Evolutionary conservation across 2,329 filamentous ascomycete genomes (phyloP).

Genomic region (Blastomyces gilchristii): DNA sequence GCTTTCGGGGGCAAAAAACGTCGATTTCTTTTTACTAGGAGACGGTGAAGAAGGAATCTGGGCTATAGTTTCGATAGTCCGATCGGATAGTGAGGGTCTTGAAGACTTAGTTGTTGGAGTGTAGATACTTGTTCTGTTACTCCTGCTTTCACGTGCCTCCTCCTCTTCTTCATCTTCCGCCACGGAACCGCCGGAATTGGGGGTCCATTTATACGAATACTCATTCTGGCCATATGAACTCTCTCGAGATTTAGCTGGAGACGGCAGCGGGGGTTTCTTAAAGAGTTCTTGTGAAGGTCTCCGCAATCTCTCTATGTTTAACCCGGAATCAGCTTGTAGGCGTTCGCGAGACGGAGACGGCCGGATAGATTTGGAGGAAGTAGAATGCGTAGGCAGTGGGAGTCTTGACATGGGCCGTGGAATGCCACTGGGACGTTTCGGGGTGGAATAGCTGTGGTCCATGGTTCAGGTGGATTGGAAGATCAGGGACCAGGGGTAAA

Average conservation of each 20-base stretch:
- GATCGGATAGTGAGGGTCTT: slow-evolving; percentile 42
- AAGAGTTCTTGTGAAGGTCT: slow-evolving; percentile 32
- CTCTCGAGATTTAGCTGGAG: slow-evolving; percentile 19
- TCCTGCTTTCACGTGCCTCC: slow-evolving; percentile 19
- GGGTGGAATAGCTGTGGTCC: slow-evolving; percentile 26
- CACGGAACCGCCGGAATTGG: slow-evolving; percentile 13
- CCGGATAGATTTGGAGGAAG: slow-evolving; percentile 33
- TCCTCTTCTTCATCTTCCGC: slow-evolving; percentile 14
- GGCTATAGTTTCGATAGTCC: slow-evolving; percentile 76
- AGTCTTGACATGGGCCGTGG: slow-evolving; percentile 45
- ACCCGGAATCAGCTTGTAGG: slow-evolving; percentile 32
- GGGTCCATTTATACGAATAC: slow-evolving; percentile 15
- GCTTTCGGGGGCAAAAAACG: slow-evolving; percentile 60
- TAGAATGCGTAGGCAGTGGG: slow-evolving; percentile 39
- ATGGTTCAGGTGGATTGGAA: slow-evolving; percentile 17
- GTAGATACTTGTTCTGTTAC: background rate
- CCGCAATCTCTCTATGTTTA: slow-evolving; percentile 29
- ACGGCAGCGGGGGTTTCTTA: slow-evolving; percentile 25
- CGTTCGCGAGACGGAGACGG: slow-evolving; percentile 41
- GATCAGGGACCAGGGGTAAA: slow-evolving; percentile 4
- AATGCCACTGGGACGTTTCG: slow-evolving; percentile 30
- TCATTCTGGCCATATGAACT: slow-evolving; percentile 18
- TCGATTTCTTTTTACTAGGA: slow-evolving; percentile 54
- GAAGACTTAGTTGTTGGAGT: slow-evolving; percentile 10
- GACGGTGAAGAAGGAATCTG: slow-evolving; percentile 68